phyloP scores from a whole-genome alignment of 345 rosid genomes.

The Lenwebbia sp. region DNA sequence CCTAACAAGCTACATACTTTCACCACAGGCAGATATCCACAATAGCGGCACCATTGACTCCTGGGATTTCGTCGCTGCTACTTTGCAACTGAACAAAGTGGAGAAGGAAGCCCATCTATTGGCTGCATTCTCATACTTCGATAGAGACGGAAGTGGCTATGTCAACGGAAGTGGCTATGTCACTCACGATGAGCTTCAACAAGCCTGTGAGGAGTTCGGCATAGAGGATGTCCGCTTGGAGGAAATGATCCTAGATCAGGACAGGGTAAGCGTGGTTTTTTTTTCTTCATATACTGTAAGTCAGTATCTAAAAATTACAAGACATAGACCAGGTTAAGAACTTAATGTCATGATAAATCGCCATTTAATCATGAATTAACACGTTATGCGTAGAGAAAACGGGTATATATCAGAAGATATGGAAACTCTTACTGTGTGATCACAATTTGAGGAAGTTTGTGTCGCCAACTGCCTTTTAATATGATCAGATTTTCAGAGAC shows the following conservation, averaged over 20 bases:
- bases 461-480: background rate
- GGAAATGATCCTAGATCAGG: conserved; percentile 51
- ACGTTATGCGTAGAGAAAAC: background rate
- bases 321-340: background rate
- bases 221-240: conserved; percentile 34
- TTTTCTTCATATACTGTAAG: too few species aligned
- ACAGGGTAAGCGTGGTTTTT: conserved; percentile 36
- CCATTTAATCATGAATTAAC: background rate
- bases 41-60: conserved; percentile 65
- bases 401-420: background rate
- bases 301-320: background rate
- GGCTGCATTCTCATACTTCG: conserved; percentile 60
- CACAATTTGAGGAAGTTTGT: background rate
- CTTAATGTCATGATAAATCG: background rate
- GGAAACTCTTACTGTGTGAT: background rate
- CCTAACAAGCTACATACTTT: too few species aligned
- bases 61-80: conserved; percentile 62
- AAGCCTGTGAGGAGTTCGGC: conserved; percentile 59
- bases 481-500: background rate
- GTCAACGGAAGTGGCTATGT: conserved; percentile 63
- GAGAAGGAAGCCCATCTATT: conserved; percentile 45
- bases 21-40: conserved; percentile 59
- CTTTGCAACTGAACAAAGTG: conserved; percentile 48
- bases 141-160: too few species aligned
- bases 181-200: conserved; percentile 55